These are phyloP conservation scores for Phytophthora palmivora DNA, from an alignment of 352 stramenopile genomes.

Conservation along the genomic window DNA sequence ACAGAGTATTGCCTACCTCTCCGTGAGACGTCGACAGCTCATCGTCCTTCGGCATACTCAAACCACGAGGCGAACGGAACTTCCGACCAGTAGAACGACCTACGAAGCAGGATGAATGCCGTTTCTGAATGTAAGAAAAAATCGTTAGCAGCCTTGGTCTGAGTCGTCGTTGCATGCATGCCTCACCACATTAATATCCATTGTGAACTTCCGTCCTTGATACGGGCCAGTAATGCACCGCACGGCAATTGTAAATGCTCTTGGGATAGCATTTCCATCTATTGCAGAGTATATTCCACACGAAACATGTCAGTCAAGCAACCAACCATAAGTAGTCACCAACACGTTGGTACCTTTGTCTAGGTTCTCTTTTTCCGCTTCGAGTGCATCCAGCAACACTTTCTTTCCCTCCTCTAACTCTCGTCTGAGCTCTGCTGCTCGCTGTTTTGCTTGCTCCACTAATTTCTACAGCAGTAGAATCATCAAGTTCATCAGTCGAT, in stretches of 20 bases:
- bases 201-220: constrained; percentile 61
- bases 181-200: constrained; percentile 65
- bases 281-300: constrained; percentile 1
- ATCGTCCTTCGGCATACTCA: constrained; percentile 82
- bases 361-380: constrained; percentile 70
- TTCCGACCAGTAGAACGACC: constrained; percentile 84
- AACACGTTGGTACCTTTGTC: constrained; percentile 28
- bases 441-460: constrained; percentile 58
- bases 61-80: constrained; percentile 68
- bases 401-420: constrained; percentile 66
- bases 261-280: constrained; percentile 33
- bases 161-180: background rate
- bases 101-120: constrained; percentile 68
- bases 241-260: constrained; percentile 59
- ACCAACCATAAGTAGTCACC: background rate
- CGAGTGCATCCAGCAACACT: constrained; percentile 55
- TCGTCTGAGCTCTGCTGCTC: constrained; percentile 51
- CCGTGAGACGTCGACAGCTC: constrained; percentile 87
- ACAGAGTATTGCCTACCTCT: constrained; percentile 44
- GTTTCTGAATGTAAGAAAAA: constrained; percentile 33
- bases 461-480: constrained; percentile 51
- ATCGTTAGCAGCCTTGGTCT: background rate
- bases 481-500: background rate
- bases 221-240: constrained; percentile 64
- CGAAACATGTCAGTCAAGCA: constrained; percentile 8